Evolutionary conservation across 192 early-diverging fungal genomes (phyloP), one percentile per base, ranked within the genome.

Genomic region (Paraglomus occultum): DNA sequence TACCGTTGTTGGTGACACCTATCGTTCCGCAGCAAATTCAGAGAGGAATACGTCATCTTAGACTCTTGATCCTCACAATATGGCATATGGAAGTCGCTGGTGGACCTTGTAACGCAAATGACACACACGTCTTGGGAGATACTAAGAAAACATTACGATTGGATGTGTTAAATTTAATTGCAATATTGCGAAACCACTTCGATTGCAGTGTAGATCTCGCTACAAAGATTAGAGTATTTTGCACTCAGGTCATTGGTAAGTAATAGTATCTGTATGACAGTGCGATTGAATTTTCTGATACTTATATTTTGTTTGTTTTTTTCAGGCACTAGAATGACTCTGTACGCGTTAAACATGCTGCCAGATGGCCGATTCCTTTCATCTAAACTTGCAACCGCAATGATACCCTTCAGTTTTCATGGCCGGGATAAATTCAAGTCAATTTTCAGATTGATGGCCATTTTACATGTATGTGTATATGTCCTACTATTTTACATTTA

Each of bases 81-180:
- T 62, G 6, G 17, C 59, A 71, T 31, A 48, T 71, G 48, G 46
- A 71, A 12, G 58, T 71, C 8, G 49, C 58, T 15, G 45, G 46
- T 43, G 9, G 10, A 55, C 45, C 20, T 18, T 52, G 46, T n/a
- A 69, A 69, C 12, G 39, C 40, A 57, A 68, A 15, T 39, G 55
- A 57, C 11, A 39, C 23, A 57, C 46, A 69, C 8, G 55, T 40
- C 42, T 20, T 69, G 22, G 38, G 23, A 12, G 52, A 69, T 47
- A 69, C 67, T 1, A 69, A 43, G 45, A 69, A 69, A 54, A 69
- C 67, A 12, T 6, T 69, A 11, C 38, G 67, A 40, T 55, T 69
- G 49, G 66, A 69, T 55, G 43, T 68, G 51, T 53, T 68, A 52
- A 68, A 68, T 68, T 65, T 53, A 68, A 55, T 68, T 45, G 51